Evolutionary conservation across 768 basidiomycete species (phyloP), one percentile per base, ranked within the genome.

Genomic region (Suillus lakei): DNA sequence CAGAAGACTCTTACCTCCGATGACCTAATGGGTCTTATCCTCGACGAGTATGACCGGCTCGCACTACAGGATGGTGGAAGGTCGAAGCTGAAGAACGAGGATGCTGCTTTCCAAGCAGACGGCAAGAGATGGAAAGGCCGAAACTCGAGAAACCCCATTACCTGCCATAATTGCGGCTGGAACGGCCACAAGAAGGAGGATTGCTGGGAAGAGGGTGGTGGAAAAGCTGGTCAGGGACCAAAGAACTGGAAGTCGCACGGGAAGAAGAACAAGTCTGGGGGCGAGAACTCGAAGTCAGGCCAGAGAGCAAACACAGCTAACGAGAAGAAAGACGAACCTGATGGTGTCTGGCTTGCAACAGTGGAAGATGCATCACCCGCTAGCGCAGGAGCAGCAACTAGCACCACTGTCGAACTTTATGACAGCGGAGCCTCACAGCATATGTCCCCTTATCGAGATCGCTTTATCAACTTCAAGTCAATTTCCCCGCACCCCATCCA

Each of bases 361-460:
- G 15, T 76, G 78, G 39, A 72, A 73, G 23, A 73, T 67, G 10
- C 73, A 38, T 38, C 36, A 38, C 36, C 36, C 10, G 43, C 43
- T 21, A 8, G 18, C 6, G 43, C 43, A 44, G 43, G n/a, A n/a
- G n/a, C n/a, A n/a, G n/a, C n/a, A n/a, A n/a, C n/a, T n/a, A n/a
- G n/a, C n/a, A 73, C 46, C 12, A 48, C 23, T 13, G 4, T 48
- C 23, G 10, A 48, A 13, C 46, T 48, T 12, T 48, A 48, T 5
- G 23, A 48, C 46, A 48, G 46, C 4, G 13, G 61, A 13, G 61
- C 61, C 3, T 62, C 61, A 30, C 46, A 32, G 13, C 61, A 62
- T 8, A 62, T 62, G 61, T 62, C 61, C 18, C 48, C 61, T 10
- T 62, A 51, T 13, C 9, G 43, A 8, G 46, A 48, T 26, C 61